phyloP scores from a whole-genome alignment of 805 yeast species.

The Priceomyces medius region DNA sequence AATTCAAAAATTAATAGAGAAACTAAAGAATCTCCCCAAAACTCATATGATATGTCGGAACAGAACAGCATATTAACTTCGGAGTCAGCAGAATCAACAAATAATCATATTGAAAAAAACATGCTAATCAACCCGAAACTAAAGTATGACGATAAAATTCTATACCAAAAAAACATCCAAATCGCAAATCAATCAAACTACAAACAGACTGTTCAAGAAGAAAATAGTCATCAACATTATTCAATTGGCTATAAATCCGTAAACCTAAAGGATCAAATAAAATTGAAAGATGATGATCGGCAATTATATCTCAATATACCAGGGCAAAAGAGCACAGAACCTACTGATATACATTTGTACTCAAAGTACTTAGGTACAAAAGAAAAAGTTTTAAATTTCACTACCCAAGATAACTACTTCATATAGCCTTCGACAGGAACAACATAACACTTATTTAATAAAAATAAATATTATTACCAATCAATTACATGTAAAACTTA shows the following conservation, averaged over 20 bases:
- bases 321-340: slow-evolving; percentile 9
- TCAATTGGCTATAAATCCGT: slow-evolving; percentile 6
- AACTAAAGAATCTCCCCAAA: too few relatives aligned
- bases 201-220: not conserved
- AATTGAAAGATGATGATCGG: not conserved
- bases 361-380: slow-evolving; percentile 24
- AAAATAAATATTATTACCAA: too few relatives aligned
- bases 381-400: slow-evolving; percentile 17
- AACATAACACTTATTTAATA: too few relatives aligned
- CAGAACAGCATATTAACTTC: too few relatives aligned
- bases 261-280: too few relatives aligned
- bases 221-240: not conserved
- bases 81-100: too few relatives aligned
- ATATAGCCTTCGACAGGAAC: too few relatives aligned
- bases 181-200: not conserved
- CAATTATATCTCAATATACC: not conserved
- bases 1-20: slow-evolving; percentile 1
- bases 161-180: not conserved
- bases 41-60: too few relatives aligned
- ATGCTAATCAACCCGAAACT: not conserved
- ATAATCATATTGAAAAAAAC: too few relatives aligned
- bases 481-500: too few relatives aligned
- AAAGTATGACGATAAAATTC: not conserved
- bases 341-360: slow-evolving; percentile 20
- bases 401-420: slow-evolving; percentile 31